Percentiles rank a stretch among this genome's conserved stretches.
These are phyloP conservation scores for Quillaja saponaria DNA, from an alignment of 306 rosid species.

Conservation along the genomic window DNA sequence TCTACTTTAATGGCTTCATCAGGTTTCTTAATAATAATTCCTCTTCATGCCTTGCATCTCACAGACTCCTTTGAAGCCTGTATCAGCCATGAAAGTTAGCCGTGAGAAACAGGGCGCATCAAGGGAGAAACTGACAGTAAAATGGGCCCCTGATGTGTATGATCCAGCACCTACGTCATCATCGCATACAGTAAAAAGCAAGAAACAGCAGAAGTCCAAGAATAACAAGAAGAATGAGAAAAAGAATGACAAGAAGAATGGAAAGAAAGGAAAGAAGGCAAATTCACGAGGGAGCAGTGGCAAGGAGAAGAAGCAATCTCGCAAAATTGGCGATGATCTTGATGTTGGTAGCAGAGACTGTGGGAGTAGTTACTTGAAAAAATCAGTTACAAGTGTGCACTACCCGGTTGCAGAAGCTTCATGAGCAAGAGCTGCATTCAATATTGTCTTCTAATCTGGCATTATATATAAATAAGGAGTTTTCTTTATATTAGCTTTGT, in stretches of 20 bases:
- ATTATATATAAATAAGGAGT: constrained; percentile 42
- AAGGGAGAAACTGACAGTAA: constrained; percentile 54
- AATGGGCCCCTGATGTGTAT: constrained; percentile 89
- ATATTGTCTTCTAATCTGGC: constrained; percentile 15
- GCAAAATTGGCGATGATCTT: constrained; percentile 38
- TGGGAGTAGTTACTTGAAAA: constrained; percentile 58
- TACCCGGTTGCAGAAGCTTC: constrained; percentile 67
- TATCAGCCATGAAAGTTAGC: constrained; percentile 85
- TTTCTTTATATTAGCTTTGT: background rate
- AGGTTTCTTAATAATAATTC: too few species aligned
- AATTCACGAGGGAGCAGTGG: constrained; percentile 49
- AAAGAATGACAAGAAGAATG: constrained; percentile 43
- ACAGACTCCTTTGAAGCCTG: constrained; percentile 63
- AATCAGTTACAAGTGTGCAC: constrained; percentile 53
- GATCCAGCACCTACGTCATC: constrained; percentile 66
- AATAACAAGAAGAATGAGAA: constrained; percentile 57
- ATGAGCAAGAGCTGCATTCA: constrained; percentile 35
- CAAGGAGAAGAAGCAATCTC: constrained; percentile 63
- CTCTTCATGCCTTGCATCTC: constrained; percentile 3
- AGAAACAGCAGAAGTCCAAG: constrained; percentile 68
- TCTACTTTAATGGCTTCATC: constrained; percentile 17
- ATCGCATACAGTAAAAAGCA: constrained; percentile 57
- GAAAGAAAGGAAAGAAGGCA: constrained; percentile 66
- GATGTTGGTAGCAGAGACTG: constrained; percentile 50
- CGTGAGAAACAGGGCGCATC: constrained; percentile 49